phyloP scores from a whole-genome alignment of 768 basidiomycete species.

The Tulasnella sp. region DNA sequence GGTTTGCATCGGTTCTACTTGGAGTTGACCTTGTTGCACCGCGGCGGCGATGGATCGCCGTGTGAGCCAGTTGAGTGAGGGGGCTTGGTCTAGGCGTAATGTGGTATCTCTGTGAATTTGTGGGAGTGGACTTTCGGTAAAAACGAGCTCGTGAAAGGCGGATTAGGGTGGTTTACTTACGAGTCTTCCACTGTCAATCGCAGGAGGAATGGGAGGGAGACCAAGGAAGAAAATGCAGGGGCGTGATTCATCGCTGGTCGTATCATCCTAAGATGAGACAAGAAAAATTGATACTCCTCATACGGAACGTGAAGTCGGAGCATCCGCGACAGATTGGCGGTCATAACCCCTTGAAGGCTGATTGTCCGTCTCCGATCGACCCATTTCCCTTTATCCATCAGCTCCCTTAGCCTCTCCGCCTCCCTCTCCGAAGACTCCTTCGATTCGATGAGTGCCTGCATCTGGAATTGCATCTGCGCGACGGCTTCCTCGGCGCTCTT shows the following conservation, averaged over 20 bases:
- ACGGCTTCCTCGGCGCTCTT: conserved; percentile 82
- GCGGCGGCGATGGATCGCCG: conserved; percentile 73
- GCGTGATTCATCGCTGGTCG: conserved; percentile 49
- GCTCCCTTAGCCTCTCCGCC: conserved; percentile 37
- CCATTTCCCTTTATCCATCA: conserved; percentile 64
- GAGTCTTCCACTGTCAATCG: conserved; percentile 73
- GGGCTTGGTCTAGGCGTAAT: conserved; percentile 83
- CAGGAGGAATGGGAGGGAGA: conserved; percentile 66
- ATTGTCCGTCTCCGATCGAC: conserved; percentile 32
- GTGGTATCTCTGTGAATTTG: conserved; percentile 69
- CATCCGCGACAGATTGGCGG: conserved; percentile 29
- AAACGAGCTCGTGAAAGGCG: not conserved
- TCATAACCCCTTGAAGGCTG: not conserved
- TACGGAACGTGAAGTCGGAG: conserved; percentile 65
- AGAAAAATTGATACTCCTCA: conserved; percentile 66
- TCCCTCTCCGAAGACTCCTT: conserved; percentile 50
- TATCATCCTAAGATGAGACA: conserved; percentile 62
- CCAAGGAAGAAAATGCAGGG: conserved; percentile 61
- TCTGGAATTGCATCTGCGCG: conserved; percentile 68
- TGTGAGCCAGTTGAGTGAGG: conserved; percentile 89
- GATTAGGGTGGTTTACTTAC: conserved; percentile 42
- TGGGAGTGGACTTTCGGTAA: not conserved
- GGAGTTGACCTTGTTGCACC: conserved; percentile 76
- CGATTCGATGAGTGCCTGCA: conserved; percentile 62
- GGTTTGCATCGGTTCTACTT: conserved; percentile 74